Conservation (phyloP, 2,329 filamentous ascomycete species). For the Aspergillus glaucus region DNA sequence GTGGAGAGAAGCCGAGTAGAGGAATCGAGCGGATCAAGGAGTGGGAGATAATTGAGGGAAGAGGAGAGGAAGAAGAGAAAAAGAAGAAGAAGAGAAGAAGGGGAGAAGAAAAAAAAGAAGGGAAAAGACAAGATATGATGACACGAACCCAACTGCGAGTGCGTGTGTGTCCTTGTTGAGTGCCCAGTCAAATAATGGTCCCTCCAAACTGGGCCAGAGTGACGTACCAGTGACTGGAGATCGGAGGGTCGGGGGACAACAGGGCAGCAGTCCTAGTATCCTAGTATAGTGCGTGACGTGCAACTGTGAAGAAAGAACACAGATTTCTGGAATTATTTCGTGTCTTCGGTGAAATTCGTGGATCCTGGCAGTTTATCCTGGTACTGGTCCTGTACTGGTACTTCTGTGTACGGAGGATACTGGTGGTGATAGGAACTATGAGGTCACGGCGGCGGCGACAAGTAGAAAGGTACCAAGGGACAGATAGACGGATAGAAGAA, state of each 20-base stretch:
- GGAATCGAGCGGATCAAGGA: neutral
- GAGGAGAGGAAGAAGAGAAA: conserved; percentile 1
- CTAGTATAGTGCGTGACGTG: neutral
- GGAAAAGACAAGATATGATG: neutral
- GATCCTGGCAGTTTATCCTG: too few species aligned
- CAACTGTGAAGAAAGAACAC: neutral
- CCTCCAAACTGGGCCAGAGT: conserved; percentile 1
- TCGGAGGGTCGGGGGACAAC: conserved; percentile 2
- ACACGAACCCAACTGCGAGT: neutral
- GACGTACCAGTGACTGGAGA: conserved; percentile 19
- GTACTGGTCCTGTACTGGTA: too few species aligned
- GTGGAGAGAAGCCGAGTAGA: neutral
- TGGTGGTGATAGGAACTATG: too few species aligned
- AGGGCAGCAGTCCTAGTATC: neutral
- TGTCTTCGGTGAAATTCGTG: too few species aligned
- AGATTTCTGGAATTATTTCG: too few species aligned
- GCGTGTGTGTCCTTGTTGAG: neutral
- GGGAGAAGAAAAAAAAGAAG: conserved; percentile 3
- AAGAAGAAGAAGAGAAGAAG: conserved; percentile 3
- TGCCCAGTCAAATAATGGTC: neutral
- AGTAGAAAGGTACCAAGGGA: neutral
- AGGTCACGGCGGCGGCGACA: neutral
- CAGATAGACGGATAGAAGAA: neutral
- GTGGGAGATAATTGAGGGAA: neutral
- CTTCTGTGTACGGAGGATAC: too few species aligned